A percentile compares a stretch with the other conserved stretches of the same genome.
phyloP scores from a whole-genome alignment of 768 basidiomycete genomes.

The Russula compacta region DNA sequence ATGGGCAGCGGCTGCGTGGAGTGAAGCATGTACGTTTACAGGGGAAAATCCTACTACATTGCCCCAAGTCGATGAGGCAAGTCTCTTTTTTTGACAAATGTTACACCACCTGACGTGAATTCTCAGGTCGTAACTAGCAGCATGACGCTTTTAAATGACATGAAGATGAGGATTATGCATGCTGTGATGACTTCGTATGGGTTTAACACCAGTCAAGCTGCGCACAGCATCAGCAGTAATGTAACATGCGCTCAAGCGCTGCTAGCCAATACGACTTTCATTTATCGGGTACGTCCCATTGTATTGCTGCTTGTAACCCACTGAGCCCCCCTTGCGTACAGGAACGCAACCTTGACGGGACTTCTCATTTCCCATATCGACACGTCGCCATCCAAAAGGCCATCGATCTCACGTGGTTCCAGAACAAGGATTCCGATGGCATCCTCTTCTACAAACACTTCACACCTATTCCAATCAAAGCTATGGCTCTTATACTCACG shows the following conservation, averaged over 20 bases:
- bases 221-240: background rate
- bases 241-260: background rate
- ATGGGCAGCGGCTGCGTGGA: background rate
- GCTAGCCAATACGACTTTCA: background rate
- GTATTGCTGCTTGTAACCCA: background rate
- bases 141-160: background rate
- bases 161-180: background rate
- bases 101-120: background rate
- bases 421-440: background rate
- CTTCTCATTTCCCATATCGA: background rate
- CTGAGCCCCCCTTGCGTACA: background rate
- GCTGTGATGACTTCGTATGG: background rate
- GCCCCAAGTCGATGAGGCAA: background rate
- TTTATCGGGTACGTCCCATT: slow-evolving; percentile 1
- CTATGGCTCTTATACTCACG: background rate
- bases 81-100: background rate
- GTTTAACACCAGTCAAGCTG: background rate
- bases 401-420: background rate
- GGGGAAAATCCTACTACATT: background rate
- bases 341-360: background rate
- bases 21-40: background rate
- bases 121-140: background rate
- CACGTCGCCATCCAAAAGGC: background rate
- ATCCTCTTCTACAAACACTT: background rate
- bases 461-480: background rate